Base-by-base conservation (phyloP, 345 rosid species). In the Melaleuca quinquenervia region DNA sequence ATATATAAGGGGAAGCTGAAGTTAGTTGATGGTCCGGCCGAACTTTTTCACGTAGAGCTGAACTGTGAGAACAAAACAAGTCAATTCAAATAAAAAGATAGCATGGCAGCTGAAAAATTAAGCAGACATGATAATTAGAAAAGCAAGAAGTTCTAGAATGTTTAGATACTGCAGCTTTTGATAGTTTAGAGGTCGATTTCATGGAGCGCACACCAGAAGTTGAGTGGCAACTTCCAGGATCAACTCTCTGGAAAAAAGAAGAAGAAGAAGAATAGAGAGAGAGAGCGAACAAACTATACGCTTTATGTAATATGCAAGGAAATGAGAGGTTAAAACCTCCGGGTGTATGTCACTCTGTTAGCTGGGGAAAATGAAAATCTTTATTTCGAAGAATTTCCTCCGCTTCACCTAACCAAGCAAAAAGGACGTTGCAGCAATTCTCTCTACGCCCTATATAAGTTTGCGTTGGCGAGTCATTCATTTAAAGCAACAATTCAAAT, bases 281-380 rank as follows among this genome's bases (percentile, higher is more conserved):
- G 4, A 70, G 48, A 32, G 18, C 48, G 78, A 32, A 32, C 24
- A 41, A 41, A 7, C 41, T 24, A 64, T 76, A 20, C 27, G 50
- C 90, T 84, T 88, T 86, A 86, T 86, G 90, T 88, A 86, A 80
- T 82, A 52, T 82, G 76, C 50, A 88, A 88, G 90, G 82, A 86
- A 88, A 80, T 58, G 48, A 55, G 49, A 20, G 76, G 76, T 64
- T 32, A 64, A 29, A 41, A 70, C 48, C 12, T 18, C 45, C 78
- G 0, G 45, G 45, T 41, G 48, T 16, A 16, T 36, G 36, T 70
- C 78, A 41, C 48, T 70, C 36, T 70, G 11, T 16, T 70, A 8
- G 78, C 78, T 70, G 78, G 24, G 78, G 48, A 32, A 70, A 70
- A 32, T 18, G 48, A 70, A 70, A 87, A 82, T 83, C 87, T 88